Conservation (phyloP, 139 green algal genomes). For the Nannochloris sp. region DNA sequence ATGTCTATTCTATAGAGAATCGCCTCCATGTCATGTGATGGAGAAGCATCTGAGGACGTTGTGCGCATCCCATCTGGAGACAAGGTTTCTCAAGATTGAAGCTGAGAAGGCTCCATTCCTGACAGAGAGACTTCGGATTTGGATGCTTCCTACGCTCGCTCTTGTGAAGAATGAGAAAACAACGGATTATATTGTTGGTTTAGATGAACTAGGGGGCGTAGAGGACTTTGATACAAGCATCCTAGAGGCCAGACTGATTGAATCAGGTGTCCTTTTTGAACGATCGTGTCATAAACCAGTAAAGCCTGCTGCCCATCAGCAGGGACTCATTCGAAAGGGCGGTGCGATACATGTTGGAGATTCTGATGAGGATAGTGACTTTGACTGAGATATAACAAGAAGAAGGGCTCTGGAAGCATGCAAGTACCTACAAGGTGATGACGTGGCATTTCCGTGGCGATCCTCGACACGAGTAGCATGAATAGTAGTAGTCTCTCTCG, state of each 20-base stretch:
- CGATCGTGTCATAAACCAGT: constrained; percentile 11
- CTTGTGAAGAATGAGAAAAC: constrained; percentile 85
- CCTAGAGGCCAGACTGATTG: constrained; percentile 11
- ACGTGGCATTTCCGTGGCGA: too few relatives aligned
- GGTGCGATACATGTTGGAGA: constrained; percentile 25
- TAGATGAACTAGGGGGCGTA: constrained; percentile 56
- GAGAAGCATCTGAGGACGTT: constrained; percentile 32
- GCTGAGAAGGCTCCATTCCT: constrained; percentile 93
- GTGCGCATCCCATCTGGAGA: constrained; percentile 55
- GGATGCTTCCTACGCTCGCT: constrained; percentile 90
- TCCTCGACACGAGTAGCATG: too few relatives aligned
- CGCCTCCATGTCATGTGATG: constrained; percentile 81
- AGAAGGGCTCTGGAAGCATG: too few relatives aligned
- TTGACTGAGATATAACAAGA: constrained; percentile 36
- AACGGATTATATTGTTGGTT: constrained; percentile 66
- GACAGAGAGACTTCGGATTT: constrained; percentile 75
- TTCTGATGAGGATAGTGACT: constrained; percentile 73
- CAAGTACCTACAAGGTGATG: too few relatives aligned
- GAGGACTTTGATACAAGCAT: constrained; percentile 47
- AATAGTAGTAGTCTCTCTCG: too few relatives aligned
- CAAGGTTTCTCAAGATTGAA: constrained; percentile 86
- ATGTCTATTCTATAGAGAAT: constrained; percentile 83
- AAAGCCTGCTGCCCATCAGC: constrained; percentile 20
- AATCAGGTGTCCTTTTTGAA: constrained; percentile 23
- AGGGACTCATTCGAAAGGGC: constrained; percentile 28